Conservation (phyloP, 2,329 filamentous ascomycete species). For the Talaromyces pinophilus region DNA sequence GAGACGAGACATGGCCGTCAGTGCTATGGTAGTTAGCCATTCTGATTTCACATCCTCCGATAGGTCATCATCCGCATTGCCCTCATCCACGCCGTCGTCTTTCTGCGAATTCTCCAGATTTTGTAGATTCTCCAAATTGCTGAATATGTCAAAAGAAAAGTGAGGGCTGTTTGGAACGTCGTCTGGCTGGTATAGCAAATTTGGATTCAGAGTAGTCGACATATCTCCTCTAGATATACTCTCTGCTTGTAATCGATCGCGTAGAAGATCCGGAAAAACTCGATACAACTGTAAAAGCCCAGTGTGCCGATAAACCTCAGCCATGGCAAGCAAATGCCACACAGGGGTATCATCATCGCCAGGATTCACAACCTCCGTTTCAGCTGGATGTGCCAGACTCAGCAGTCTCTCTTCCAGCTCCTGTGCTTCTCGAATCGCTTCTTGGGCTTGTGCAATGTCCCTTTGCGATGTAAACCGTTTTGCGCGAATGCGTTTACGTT, state of each 20-base stretch:
- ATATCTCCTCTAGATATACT: background rate
- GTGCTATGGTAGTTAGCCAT: slow-evolving; percentile 55
- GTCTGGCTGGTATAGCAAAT: slow-evolving; percentile 1
- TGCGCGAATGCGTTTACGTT: slow-evolving; percentile 38
- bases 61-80: background rate
- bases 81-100: slow-evolving; percentile 29
- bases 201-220: background rate
- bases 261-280: slow-evolving; percentile 54
- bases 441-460: slow-evolving; percentile 36
- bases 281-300: slow-evolving; percentile 58
- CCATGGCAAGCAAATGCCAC: slow-evolving; percentile 55
- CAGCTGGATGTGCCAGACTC: slow-evolving; percentile 48
- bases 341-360: slow-evolving; percentile 56
- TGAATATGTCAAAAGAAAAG: background rate
- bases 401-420: slow-evolving; percentile 53
- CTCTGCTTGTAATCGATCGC: slow-evolving; percentile 41
- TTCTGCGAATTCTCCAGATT: background rate
- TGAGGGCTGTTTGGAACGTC: background rate
- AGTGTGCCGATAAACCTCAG: slow-evolving; percentile 55
- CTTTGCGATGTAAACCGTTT: slow-evolving; percentile 41
- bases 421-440: slow-evolving; percentile 39
- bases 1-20: slow-evolving; percentile 53
- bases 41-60: slow-evolving; percentile 30
- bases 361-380: slow-evolving; percentile 52
- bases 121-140: background rate